Evolutionary conservation across 805 yeast species (phyloP).

Genomic region (Nakazawaea molendinolei): DNA sequence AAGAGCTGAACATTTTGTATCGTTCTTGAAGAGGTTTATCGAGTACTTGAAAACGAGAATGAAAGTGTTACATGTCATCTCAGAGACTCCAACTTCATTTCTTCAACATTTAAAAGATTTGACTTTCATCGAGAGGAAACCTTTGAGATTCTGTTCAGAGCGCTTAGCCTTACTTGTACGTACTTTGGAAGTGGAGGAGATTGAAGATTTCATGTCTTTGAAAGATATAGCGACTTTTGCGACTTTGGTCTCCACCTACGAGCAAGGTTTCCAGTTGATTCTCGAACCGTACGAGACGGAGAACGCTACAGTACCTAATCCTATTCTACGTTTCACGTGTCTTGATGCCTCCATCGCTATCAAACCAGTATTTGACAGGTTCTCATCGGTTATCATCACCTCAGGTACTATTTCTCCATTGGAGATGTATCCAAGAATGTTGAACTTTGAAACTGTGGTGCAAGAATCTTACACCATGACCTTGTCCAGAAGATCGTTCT

Average conservation of each 20-base stretch:
- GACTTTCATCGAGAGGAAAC: constrained; percentile 89
- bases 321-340: constrained; percentile 88
- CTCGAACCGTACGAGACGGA: constrained; percentile 94
- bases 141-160: constrained; percentile 87
- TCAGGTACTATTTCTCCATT: constrained; percentile 98
- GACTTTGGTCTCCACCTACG: constrained; percentile 91
- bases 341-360: constrained; percentile 97
- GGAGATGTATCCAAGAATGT: constrained; percentile 98
- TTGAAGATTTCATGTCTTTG: constrained; percentile 87
- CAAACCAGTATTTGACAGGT: constrained; percentile 91
- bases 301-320: constrained; percentile 93
- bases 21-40: constrained; percentile 85
- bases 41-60: constrained; percentile 94
- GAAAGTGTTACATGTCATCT: constrained; percentile 94
- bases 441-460: constrained; percentile 86
- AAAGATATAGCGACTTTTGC: constrained; percentile 98
- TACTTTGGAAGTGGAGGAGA: constrained; percentile 79
- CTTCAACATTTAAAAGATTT: constrained; percentile 87
- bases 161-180: constrained; percentile 81
- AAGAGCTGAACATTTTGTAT: constrained; percentile 94
- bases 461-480: constrained; percentile 97
- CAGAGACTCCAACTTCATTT: constrained; percentile 95
- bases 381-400: constrained; percentile 87
- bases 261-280: constrained; percentile 83
- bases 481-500: constrained; percentile 80